phyloP scores from a whole-genome alignment of 331 rosid genomes.

The Erythrophleum ivorense region DNA sequence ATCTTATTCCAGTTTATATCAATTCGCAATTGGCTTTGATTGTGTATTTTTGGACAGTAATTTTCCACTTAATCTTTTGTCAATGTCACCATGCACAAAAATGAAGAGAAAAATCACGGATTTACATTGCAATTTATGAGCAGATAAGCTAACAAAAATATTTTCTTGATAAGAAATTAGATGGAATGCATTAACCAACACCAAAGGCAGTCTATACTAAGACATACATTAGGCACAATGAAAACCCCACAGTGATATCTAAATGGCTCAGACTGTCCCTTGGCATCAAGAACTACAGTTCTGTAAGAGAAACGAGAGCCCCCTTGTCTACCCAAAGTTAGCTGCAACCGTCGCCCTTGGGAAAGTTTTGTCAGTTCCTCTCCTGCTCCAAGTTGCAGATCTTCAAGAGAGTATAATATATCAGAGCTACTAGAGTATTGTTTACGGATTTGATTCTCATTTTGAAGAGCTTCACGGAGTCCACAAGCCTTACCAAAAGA shows the following conservation, averaged over 20 bases:
- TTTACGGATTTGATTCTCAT: constrained; percentile 75
- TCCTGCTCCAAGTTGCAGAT: constrained; percentile 68
- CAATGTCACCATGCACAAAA: constrained; percentile 6
- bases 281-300: constrained; percentile 86
- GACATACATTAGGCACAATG: constrained; percentile 90
- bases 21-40: constrained; percentile 10
- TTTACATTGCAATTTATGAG: constrained; percentile 17
- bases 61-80: constrained; percentile 16
- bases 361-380: constrained; percentile 69
- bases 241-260: constrained; percentile 86
- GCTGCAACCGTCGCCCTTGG: constrained; percentile 78
- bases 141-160: constrained; percentile 3
- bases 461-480: constrained; percentile 73
- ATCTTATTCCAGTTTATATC: constrained; percentile 17
- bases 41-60: not conserved
- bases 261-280: constrained; percentile 65
- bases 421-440: constrained; percentile 69
- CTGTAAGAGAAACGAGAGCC: constrained; percentile 69
- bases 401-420: constrained; percentile 69
- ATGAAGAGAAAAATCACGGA: constrained; percentile 8
- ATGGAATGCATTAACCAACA: constrained; percentile 15
- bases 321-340: constrained; percentile 78
- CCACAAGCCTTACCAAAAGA: constrained; percentile 65
- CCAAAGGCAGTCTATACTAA: constrained; percentile 7
- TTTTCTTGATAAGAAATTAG: constrained; percentile 6